phyloP scores from a whole-genome alignment of 1,139 yeast genomes.

The Hansenula sp. region DNA sequence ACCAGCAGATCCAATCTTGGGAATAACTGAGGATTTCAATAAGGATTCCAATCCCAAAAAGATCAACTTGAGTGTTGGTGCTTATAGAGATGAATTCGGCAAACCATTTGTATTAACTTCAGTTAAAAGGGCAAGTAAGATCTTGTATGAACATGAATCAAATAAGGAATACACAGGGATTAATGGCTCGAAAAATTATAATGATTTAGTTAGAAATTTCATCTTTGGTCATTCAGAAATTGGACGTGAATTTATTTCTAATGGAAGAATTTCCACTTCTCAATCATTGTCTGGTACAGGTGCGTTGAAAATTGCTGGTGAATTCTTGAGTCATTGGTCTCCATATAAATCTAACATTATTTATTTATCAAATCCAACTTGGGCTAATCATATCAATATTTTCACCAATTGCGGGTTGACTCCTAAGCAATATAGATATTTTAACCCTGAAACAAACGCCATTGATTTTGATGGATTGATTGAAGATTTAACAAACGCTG shows the following conservation, averaged over 20 bases:
- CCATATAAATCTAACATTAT: conserved; percentile 29
- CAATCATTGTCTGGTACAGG: conserved; percentile 96
- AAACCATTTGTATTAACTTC: conserved; percentile 88
- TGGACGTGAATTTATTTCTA: conserved; percentile 23
- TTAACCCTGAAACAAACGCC: conserved; percentile 41
- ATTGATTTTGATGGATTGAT: conserved; percentile 51
- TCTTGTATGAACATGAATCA: conserved; percentile 20
- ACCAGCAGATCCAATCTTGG: conserved; percentile 73
- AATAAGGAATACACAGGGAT: conserved; percentile 81
- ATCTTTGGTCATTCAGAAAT: conserved; percentile 59
- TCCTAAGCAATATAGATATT: conserved; percentile 67
- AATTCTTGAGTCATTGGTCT: conserved; percentile 51
- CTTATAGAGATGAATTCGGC: conserved; percentile 82
- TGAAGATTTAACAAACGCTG: conserved; percentile 34
- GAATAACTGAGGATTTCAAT: conserved; percentile 56
- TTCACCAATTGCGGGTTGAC: conserved; percentile 58
- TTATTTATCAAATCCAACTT: conserved; percentile 84
- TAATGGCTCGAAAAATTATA: conserved; percentile 68
- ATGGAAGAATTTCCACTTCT: conserved; percentile 57
- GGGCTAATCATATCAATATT: conserved; percentile 91
- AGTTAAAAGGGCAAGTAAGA: conserved; percentile 61
- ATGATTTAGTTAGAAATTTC: conserved; percentile 64
- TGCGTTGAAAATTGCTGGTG: conserved; percentile 83
- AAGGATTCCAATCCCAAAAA: conserved; percentile 57
- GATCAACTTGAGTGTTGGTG: conserved; percentile 90